Conservation (phyloP, 1,284 basidiomycete species). For the Paramarasmius palmivorus region DNA sequence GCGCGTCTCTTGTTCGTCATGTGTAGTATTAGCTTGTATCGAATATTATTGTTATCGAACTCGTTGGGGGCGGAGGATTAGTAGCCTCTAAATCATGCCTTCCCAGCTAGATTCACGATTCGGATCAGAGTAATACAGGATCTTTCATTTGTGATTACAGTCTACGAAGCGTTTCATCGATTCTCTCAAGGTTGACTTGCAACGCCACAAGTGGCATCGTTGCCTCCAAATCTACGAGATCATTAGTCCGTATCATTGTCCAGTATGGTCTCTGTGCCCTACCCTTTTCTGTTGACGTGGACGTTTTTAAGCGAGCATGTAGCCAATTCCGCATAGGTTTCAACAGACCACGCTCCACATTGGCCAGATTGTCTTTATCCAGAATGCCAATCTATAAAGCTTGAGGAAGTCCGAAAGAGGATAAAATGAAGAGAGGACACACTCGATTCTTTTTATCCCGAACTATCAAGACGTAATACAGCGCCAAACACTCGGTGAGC, state of each 20-base stretch:
- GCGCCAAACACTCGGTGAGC: conserved; percentile 3
- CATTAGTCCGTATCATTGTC: not conserved
- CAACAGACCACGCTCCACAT: conserved; percentile 6
- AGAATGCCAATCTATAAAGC: conserved; percentile 11
- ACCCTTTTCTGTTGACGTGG: not conserved
- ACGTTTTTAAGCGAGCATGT: not conserved
- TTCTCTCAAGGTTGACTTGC: conserved; percentile 43
- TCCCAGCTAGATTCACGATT: no score
- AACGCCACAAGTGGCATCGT: conserved; percentile 41
- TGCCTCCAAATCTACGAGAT: conserved; percentile 18
- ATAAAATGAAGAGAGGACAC: not conserved
- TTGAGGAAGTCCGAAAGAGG: no score
- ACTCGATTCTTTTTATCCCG: conserved; percentile 9
- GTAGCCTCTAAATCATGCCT: no score
- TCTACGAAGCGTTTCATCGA: conserved; percentile 23
- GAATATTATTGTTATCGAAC: no score
- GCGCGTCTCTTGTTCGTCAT: no score
- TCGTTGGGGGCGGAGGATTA: no score
- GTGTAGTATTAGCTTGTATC: no score
- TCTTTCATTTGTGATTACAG: no score
- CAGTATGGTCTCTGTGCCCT: not conserved
- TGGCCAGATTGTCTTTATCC: conserved; percentile 10
- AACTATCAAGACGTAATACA: conserved; percentile 11
- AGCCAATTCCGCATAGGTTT: conserved; percentile 1
- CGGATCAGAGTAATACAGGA: no score